A percentile compares a stretch with the other conserved stretches of the same genome.
These are phyloP conservation scores for Aspergillus floridensis DNA, from an alignment of 2,329 filamentous ascomycete genomes.

Conservation along the genomic window DNA sequence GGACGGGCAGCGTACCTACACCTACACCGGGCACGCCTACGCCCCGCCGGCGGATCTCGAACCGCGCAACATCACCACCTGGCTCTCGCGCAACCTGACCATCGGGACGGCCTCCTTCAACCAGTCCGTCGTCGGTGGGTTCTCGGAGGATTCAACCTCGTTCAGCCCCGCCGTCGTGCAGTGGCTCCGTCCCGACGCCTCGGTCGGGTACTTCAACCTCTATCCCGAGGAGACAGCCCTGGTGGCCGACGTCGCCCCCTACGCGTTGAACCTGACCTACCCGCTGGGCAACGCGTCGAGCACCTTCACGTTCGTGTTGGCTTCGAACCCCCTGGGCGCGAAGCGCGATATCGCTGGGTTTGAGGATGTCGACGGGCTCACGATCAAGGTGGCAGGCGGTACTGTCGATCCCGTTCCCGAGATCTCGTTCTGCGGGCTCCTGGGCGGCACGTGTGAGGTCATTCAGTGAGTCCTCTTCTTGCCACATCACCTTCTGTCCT, in stretches of 20 bases:
- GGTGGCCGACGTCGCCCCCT: slow-evolving; percentile 42
- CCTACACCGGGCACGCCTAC: slow-evolving; percentile 53
- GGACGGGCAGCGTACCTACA: slow-evolving; percentile 50
- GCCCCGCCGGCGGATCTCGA: slow-evolving; percentile 59
- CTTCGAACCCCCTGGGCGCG: slow-evolving; percentile 15
- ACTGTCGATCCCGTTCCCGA: slow-evolving; percentile 11
- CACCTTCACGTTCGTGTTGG: slow-evolving; percentile 28
- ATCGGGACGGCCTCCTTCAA: slow-evolving; percentile 61
- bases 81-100: slow-evolving; percentile 56
- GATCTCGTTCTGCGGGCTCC: slow-evolving; percentile 12
- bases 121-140: slow-evolving; percentile 56
- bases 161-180: slow-evolving; percentile 63
- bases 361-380: slow-evolving; percentile 14
- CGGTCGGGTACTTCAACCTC: slow-evolving; percentile 29
- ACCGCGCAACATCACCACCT: slow-evolving; percentile 59
- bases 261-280: slow-evolving; percentile 52
- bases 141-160: slow-evolving; percentile 49
- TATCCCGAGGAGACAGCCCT: slow-evolving; percentile 44
- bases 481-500: not conserved
- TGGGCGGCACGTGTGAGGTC: slow-evolving; percentile 11
- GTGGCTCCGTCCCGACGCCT: slow-evolving; percentile 47
- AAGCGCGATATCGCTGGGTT: slow-evolving; percentile 12
- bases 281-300: slow-evolving; percentile 42
- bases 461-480: slow-evolving; percentile 7
- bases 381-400: slow-evolving; percentile 14